phyloP scores from a whole-genome alignment of 1,139 yeast genomes.

The Suhomyces terraborum region DNA sequence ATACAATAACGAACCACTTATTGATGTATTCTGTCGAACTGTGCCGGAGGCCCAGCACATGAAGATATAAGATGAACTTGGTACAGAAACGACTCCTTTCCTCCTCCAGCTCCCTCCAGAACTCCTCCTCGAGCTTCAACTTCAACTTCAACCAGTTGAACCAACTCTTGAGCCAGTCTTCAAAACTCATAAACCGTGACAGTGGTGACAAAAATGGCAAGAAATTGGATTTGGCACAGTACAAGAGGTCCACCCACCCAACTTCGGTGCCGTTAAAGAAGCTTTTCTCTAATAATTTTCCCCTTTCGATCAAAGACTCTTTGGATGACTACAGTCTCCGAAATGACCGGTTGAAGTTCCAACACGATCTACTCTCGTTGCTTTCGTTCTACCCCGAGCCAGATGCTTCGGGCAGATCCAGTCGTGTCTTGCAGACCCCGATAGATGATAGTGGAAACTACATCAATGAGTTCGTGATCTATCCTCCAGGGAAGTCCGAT shows the following conservation, averaged over 20 bases:
- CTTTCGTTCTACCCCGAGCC: conserved; percentile 43
- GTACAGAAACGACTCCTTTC: conserved; percentile 6
- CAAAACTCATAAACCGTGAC: background rate
- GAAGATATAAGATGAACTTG: conserved; percentile 1
- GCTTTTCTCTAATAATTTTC: conserved; percentile 56
- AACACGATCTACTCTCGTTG: conserved; percentile 50
- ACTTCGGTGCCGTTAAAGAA: conserved; percentile 60
- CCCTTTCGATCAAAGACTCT: conserved; percentile 55
- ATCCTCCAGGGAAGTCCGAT: conserved; percentile 43
- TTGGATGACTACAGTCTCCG: conserved; percentile 49
- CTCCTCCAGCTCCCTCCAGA: conserved; percentile 4
- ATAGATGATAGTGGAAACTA: conserved; percentile 47
- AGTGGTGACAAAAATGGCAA: conserved; percentile 1
- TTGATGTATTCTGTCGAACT: background rate
- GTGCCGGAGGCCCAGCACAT: conserved; percentile 1
- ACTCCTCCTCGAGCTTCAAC: conserved; percentile 14
- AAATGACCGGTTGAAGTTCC: conserved; percentile 47
- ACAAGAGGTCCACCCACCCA: conserved; percentile 58
- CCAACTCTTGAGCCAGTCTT: conserved; percentile 3
- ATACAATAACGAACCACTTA: background rate
- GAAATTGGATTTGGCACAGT: conserved; percentile 20
- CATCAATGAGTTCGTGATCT: conserved; percentile 66
- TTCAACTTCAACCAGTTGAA: conserved; percentile 18
- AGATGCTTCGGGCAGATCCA: conserved; percentile 33
- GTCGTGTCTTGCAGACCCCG: conserved; percentile 36